These are phyloP conservation scores for Aspergillus sp. DNA, from an alignment of 2,329 filamentous ascomycete species.

Conservation along the genomic window DNA sequence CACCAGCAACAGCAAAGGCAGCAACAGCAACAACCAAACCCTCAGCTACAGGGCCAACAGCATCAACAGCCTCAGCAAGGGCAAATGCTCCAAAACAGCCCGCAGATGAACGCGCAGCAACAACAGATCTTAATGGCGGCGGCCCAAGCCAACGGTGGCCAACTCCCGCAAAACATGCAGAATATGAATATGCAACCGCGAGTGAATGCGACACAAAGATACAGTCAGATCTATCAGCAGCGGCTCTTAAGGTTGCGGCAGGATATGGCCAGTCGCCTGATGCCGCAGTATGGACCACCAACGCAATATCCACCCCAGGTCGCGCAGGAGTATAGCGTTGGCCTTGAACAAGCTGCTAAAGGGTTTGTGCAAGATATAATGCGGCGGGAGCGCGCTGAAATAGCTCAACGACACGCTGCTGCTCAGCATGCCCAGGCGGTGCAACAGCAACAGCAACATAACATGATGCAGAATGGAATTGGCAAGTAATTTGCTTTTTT, in stretches of 20 bases:
- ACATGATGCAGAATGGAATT: constrained; percentile 44
- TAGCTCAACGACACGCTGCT: constrained; percentile 27
- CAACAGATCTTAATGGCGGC: constrained; percentile 39
- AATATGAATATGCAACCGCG: constrained; percentile 25
- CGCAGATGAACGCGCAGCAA: constrained; percentile 36
- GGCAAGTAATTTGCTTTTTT: constrained; percentile 26
- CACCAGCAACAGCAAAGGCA: constrained; percentile 32
- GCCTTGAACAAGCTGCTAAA: constrained; percentile 39
- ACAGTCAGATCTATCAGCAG: constrained; percentile 38
- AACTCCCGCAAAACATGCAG: constrained; percentile 31
- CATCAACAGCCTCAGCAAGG: constrained; percentile 32
- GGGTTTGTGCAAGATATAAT: constrained; percentile 39
- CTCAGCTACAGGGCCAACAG: constrained; percentile 26
- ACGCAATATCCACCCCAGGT: constrained; percentile 39
- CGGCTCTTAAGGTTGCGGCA: constrained; percentile 35
- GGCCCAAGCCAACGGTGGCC: constrained; percentile 40
- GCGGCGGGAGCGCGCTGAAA: constrained; percentile 34
- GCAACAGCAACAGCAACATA: constrained; percentile 42
- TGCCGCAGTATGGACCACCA: constrained; percentile 40
- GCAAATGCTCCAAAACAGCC: constrained; percentile 32
- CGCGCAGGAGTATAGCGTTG: constrained; percentile 37
- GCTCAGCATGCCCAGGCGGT: constrained; percentile 36
- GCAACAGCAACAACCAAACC: constrained; percentile 33
- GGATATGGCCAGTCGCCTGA: constrained; percentile 38
- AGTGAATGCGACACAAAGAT: constrained; percentile 31